Percentiles rank a stretch among this genome's conserved stretches.
Evolutionary conservation across 768 basidiomycete genomes (phyloP).

Genomic region (Leucocoprinus leucothites): DNA sequence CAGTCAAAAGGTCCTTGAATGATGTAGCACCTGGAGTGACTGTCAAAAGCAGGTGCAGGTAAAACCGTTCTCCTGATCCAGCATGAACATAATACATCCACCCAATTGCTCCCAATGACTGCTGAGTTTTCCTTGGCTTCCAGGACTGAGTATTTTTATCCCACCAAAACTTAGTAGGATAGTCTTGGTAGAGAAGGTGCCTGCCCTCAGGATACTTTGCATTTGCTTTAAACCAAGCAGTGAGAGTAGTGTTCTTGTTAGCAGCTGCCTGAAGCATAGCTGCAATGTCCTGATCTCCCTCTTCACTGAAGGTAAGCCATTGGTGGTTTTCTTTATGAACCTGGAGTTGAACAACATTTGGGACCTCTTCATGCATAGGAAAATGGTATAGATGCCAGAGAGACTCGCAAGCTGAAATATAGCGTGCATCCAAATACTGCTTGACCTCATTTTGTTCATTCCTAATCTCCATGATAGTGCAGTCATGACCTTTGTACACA

Average conservation of each 20-base stretch:
- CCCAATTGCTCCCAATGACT: too few relatives aligned
- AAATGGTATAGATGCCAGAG: constrained; percentile 32
- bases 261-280: too few relatives aligned
- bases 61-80: constrained; percentile 32
- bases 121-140: too few relatives aligned
- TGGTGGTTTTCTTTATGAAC: constrained; percentile 42
- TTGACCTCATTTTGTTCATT: constrained; percentile 34
- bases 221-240: constrained; percentile 33
- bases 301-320: too few relatives aligned
- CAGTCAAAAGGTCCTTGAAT: constrained; percentile 21
- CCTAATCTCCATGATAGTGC: constrained; percentile 28
- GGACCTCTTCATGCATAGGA: constrained; percentile 30
- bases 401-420: constrained; percentile 32
- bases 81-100: too few relatives aligned
- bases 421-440: constrained; percentile 33
- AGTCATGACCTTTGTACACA: constrained; percentile 46
- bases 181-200: constrained; percentile 31
- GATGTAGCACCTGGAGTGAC: constrained; percentile 32
- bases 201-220: constrained; percentile 9
- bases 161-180: constrained; percentile 16
- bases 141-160: too few relatives aligned
- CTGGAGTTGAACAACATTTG: constrained; percentile 36
- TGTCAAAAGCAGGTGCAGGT: constrained; percentile 30
- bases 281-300: too few relatives aligned
- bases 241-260: constrained; percentile 21